These are phyloP conservation scores for Starmerella tilneyi DNA, from an alignment of 805 yeast genomes.

Conservation along the genomic window DNA sequence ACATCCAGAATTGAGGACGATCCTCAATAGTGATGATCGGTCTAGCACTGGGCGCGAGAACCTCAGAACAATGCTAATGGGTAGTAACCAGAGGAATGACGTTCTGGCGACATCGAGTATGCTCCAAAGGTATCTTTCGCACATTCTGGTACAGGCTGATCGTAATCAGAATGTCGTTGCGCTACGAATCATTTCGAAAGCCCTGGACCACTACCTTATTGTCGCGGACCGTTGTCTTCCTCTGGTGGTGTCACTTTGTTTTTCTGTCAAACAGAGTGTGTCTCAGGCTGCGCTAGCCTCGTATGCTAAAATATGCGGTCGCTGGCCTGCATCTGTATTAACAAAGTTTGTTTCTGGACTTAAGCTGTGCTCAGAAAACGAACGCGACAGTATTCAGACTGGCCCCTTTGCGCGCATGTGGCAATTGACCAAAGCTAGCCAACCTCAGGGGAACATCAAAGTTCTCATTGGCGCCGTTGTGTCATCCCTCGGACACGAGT, in stretches of 20 bases:
- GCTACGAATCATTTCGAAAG: conserved; percentile 14
- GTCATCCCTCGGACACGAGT: neutral
- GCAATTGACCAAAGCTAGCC: conserved; percentile 1
- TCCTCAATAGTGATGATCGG: neutral
- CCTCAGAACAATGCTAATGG: neutral
- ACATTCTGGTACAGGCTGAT: conserved; percentile 7
- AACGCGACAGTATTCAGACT: no score
- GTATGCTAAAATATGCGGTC: conserved; percentile 4
- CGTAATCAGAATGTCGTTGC: conserved; percentile 8
- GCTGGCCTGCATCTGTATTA: conserved; percentile 11
- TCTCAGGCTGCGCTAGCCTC: conserved; percentile 15
- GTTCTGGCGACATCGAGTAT: conserved; percentile 2
- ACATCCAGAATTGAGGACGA: no score
- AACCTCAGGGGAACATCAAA: conserved; percentile 1
- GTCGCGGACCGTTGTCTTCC: conserved; percentile 18
- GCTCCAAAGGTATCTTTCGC: conserved; percentile 13
- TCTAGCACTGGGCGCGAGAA: neutral
- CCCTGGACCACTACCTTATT: conserved; percentile 15
- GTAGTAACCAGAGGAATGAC: neutral
- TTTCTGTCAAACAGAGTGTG: conserved; percentile 6
- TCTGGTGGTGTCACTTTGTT: conserved; percentile 10
- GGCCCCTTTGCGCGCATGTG: conserved; percentile 7
- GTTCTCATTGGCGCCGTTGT: conserved; percentile 4
- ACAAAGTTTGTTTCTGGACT: conserved; percentile 15
- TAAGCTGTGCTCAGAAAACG: neutral